Percentiles rank a stretch among this genome's conserved stretches.
Evolutionary conservation across 192 early-diverging fungal species (phyloP).

Genomic region (Linnemannia schmuckeri): DNA sequence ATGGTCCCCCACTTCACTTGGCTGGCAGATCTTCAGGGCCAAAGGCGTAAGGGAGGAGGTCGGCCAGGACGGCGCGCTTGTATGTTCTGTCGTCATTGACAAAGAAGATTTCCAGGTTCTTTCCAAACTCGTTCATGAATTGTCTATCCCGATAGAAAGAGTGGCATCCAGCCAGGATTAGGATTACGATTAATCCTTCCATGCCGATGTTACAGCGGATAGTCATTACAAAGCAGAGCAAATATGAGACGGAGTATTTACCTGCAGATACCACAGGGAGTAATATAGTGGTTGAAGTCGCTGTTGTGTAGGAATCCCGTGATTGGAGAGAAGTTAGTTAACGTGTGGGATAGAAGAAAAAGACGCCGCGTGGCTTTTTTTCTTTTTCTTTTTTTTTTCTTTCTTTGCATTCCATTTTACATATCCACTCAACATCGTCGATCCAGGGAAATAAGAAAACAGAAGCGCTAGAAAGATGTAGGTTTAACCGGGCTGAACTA

Average conservation of each 20-base stretch:
- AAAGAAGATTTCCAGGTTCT: slow-evolving; percentile 55
- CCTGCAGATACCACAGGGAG: slow-evolving; percentile 57
- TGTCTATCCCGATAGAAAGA: slow-evolving; percentile 24
- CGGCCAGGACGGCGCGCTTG: slow-evolving; percentile 46
- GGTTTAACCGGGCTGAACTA: slow-evolving; percentile 11
- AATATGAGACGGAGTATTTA: neutral
- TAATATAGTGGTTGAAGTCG: slow-evolving; percentile 48
- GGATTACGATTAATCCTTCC: neutral
- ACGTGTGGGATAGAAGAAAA: neutral
- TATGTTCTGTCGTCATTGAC: slow-evolving; percentile 55
- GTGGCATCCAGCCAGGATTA: neutral
- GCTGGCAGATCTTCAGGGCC: slow-evolving; percentile 47
- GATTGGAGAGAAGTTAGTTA: slow-evolving; percentile 9
- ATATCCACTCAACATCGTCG: neutral
- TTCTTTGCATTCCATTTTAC: neutral
- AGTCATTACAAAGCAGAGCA: neutral
- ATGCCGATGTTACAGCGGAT: neutral
- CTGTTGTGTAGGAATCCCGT: slow-evolving; percentile 18
- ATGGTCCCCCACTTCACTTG: slow-evolving; percentile 10
- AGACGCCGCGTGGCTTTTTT: slow-evolving; percentile 36
- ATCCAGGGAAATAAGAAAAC: neutral
- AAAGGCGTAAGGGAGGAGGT: slow-evolving; percentile 49
- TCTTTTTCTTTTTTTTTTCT: neutral
- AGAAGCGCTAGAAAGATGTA: neutral
- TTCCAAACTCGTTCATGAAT: slow-evolving; percentile 58